Evolutionary conservation across 768 basidiomycete species (phyloP), one percentile per base, ranked within the genome.

Genomic region (Hericium coralloides): DNA sequence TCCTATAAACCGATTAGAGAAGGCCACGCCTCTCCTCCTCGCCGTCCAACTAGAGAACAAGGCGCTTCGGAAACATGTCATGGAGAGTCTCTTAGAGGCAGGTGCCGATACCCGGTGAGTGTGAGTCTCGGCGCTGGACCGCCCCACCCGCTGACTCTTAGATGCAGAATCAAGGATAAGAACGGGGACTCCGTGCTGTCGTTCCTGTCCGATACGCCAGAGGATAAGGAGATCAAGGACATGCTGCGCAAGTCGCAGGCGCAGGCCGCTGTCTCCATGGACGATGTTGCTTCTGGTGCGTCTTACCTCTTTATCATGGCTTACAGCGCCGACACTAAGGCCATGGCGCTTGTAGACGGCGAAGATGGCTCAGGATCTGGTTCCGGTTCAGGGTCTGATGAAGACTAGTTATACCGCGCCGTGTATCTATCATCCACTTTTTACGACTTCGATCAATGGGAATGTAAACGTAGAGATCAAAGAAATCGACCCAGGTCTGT

Each of bases 11-110:
- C 76, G 76, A 18, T 65, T 87, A 26, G 83, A 85, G 50, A 77
- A 77, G 9, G 82, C 83, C 7, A 93, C 92, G 0, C 92, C 92
- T 3, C 74, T 94, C 15, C 91, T 92, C 68, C 77, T 90, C 23
- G 90, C 89, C 8, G 69, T 87, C 8, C 69, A 72, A 59, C 68
- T 87, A 47, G 73, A 80, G 37, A 75, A 86, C 59, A 68, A 67
- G 2, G 85, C 82, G 26, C 67, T 83, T 20, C 70, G 88, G 49
- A 65, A 69, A 50, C 70, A 74, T 49, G 73, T 89, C 8, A 79
- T 87, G 45, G 75, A 79, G 63, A 83, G 78, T 59, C 69, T 93
- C 57, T 70, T 92, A 3, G 91, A 93, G 1, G 90, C 90, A 0
- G 90, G 91, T 3, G 88, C 89, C 1, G 81, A 90, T 70, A 81